Percentiles rank a stretch among this genome's conserved stretches.
Conservation (phyloP, 2,329 filamentous ascomycete genomes). For the Fusarium nurragi region DNA sequence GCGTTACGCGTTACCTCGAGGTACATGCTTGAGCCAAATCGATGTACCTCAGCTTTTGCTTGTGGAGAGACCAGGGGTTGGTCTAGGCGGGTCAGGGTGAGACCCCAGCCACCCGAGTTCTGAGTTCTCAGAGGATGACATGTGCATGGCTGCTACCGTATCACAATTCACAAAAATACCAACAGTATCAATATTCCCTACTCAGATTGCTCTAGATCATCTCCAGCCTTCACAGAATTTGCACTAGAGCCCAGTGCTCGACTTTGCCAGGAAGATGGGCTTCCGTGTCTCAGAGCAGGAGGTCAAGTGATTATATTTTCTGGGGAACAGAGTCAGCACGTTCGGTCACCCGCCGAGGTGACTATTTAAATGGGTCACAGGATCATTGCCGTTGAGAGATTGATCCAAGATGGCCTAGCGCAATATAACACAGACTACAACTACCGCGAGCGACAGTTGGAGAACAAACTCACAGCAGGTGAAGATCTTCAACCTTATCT, state of each 20-base stretch:
- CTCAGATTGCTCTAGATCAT: neutral
- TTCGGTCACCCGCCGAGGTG: slow-evolving; percentile 17
- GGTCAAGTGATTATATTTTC: slow-evolving; percentile 22
- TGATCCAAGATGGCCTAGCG: neutral
- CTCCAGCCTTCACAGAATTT: neutral
- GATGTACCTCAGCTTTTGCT: slow-evolving; percentile 8
- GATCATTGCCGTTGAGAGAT: neutral
- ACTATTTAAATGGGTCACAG: slow-evolving; percentile 18
- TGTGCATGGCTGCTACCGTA: neutral
- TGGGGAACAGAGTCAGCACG: slow-evolving; percentile 3
- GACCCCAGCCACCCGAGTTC: slow-evolving; percentile 19
- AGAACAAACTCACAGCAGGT: neutral
- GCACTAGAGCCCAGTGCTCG: neutral
- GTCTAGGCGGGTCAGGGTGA: neutral
- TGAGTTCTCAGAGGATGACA: neutral
- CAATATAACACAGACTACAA: neutral
- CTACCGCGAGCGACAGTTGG: too few relatives aligned
- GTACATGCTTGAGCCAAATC: neutral
- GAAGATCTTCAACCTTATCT: neutral
- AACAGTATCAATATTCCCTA: neutral
- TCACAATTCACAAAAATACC: neutral
- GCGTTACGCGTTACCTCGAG: slow-evolving; percentile 17
- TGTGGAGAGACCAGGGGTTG: slow-evolving; percentile 7
- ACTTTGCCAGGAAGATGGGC: neutral
- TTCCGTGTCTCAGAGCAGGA: slow-evolving; percentile 2